These are phyloP conservation scores for Penicillium sp. DNA, from an alignment of 2,329 filamentous ascomycete species.

Conservation along the genomic window DNA sequence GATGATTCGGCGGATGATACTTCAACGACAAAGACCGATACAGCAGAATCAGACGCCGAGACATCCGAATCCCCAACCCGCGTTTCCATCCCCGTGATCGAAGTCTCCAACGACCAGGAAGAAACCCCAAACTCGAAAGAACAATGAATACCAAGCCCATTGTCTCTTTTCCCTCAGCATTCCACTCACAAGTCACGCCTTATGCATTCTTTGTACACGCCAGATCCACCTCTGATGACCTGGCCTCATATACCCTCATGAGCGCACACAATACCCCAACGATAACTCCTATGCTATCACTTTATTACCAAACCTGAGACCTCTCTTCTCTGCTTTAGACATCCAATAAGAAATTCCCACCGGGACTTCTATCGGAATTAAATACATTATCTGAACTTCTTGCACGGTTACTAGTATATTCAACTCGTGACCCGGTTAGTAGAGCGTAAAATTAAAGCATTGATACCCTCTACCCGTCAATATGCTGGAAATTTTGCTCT, in stretches of 20 bases:
- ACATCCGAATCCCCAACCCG: neutral
- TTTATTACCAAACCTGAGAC: neutral
- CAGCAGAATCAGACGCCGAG: neutral
- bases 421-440: too few species aligned
- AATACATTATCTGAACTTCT: neutral
- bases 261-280: constrained; percentile 10
- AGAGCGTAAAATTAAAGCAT: too few species aligned
- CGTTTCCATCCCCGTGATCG: constrained; percentile 25
- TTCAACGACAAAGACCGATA: neutral
- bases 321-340: neutral
- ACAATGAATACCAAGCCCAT: neutral
- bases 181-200: neutral
- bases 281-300: neutral
- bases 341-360: neutral
- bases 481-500: too few species aligned
- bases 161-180: neutral
- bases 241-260: constrained; percentile 6
- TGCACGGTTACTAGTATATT: neutral
- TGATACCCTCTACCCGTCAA: too few species aligned
- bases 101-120: constrained; percentile 26
- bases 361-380: neutral
- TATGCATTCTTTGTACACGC: constrained; percentile 8
- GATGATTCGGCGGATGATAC: constrained; percentile 8
- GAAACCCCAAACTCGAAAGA: constrained; percentile 2
- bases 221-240: neutral